These are phyloP conservation scores for Cryptococcus sp. DNA, from an alignment of 1,284 basidiomycete species.

Conservation along the genomic window DNA sequence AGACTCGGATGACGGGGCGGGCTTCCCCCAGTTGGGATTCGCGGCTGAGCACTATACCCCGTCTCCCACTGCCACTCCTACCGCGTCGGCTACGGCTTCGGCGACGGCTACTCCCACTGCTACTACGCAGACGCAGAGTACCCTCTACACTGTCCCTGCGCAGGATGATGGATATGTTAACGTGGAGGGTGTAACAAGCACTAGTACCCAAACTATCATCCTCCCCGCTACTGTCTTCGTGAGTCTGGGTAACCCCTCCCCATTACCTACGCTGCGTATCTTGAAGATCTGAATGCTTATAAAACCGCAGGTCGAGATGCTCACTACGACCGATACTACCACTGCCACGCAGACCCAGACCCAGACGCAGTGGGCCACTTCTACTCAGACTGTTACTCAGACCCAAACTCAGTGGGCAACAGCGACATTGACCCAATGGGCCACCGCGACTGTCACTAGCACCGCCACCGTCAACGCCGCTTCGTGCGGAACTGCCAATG, in stretches of 20 bases:
- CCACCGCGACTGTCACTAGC: too few species aligned
- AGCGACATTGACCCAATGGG: too few species aligned
- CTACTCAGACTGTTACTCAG: too few species aligned
- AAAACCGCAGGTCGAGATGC: too few species aligned
- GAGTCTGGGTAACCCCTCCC: slow-evolving; percentile 6
- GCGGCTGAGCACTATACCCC: background rate
- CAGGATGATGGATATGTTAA: background rate
- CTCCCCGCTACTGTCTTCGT: slow-evolving; percentile 27
- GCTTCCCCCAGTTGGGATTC: too few species aligned
- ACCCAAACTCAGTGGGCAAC: too few species aligned
- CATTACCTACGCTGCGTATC: background rate
- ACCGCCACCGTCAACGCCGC: too few species aligned
- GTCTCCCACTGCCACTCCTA: background rate
- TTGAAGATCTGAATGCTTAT: too few species aligned
- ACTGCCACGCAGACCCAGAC: slow-evolving; percentile 24
- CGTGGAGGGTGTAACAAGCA: slow-evolving; percentile 8
- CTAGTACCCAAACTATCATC: slow-evolving; percentile 16
- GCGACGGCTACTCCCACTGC: background rate
- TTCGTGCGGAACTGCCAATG: background rate
- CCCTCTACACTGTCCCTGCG: background rate
- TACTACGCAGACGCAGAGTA: background rate
- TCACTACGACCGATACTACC: slow-evolving; percentile 3
- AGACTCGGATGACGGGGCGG: too few species aligned
- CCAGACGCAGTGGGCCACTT: slow-evolving; percentile 11
- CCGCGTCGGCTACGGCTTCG: background rate